Evolutionary conservation across 1,139 yeast species (phyloP).

Genomic region (Candida sojae): DNA sequence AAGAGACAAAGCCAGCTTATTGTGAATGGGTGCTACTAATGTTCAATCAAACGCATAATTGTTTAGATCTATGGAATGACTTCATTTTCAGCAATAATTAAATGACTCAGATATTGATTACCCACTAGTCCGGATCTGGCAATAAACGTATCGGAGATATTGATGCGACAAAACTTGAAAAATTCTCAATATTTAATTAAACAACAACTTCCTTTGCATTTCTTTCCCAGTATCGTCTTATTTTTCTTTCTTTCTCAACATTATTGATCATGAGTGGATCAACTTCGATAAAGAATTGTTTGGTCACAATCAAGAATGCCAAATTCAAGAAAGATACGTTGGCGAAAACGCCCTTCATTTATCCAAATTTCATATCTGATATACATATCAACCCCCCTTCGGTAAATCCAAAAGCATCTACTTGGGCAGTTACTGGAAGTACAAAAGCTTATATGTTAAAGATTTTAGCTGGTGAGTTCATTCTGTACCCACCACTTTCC

Average conservation of each 20-base stretch:
- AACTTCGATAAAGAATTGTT: constrained; percentile 4
- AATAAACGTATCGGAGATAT: not conserved
- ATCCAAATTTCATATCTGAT: constrained; percentile 24
- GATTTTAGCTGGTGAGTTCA: constrained; percentile 36
- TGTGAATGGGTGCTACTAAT: too few relatives aligned
- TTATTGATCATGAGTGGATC: not conserved
- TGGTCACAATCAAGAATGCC: constrained; percentile 12
- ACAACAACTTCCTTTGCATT: not conserved
- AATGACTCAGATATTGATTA: not conserved
- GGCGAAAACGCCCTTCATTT: constrained; percentile 13
- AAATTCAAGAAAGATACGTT: constrained; percentile 15
- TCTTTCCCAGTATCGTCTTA: not conserved
- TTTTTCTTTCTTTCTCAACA: not conserved
- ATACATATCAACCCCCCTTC: constrained; percentile 23
- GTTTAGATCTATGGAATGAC: too few relatives aligned
- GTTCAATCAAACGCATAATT: too few relatives aligned
- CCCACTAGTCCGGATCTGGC: not conserved
- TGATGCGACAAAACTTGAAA: not conserved
- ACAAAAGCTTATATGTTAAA: constrained; percentile 35
- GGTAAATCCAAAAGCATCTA: constrained; percentile 16
- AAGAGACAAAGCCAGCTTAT: too few relatives aligned
- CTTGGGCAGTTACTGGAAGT: constrained; percentile 40
- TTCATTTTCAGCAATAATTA: too few relatives aligned
- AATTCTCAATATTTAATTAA: not conserved
- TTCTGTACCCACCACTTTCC: constrained; percentile 54